A percentile compares a stretch with the other conserved stretches of the same genome.
Conservation (phyloP, 441 rosid species). For the Aquilaria agallochum region DNA sequence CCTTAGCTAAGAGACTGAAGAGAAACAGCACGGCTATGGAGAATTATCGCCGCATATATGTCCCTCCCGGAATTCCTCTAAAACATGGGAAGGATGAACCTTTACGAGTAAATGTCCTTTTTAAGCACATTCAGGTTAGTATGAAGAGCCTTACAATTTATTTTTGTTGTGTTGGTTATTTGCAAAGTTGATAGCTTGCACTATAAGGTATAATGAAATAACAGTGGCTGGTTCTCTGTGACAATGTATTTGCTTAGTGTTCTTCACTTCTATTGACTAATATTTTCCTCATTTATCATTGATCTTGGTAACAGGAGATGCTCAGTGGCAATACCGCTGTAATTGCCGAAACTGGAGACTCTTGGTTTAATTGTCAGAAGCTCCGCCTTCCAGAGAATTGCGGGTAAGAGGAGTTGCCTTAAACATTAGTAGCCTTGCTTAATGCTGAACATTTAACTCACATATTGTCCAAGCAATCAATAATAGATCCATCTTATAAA, state of each 20-base stretch:
- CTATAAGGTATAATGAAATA: neutral
- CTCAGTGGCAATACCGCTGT: constrained; percentile 46
- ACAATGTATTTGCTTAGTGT: neutral
- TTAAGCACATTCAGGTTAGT: constrained; percentile 67
- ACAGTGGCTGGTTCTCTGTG: neutral
- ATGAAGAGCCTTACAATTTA: neutral
- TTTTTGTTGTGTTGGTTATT: neutral
- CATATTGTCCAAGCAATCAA: neutral
- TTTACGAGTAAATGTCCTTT: constrained; percentile 58
- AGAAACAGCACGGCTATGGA: constrained; percentile 54
- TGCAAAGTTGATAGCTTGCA: neutral
- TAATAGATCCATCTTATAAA: constrained; percentile 6
- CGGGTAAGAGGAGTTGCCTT: constrained; percentile 37
- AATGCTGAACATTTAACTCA: neutral
- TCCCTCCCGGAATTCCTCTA: constrained; percentile 56
- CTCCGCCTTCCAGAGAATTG: constrained; percentile 66
- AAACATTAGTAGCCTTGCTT: neutral
- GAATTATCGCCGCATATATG: constrained; percentile 53
- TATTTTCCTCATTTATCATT: constrained; percentile 1
- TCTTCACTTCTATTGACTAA: neutral
- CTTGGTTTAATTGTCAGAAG: constrained; percentile 79
- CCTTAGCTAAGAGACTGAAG: constrained; percentile 52
- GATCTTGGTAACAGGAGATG: constrained; percentile 35
- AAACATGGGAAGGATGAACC: constrained; percentile 44
- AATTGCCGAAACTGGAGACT: constrained; percentile 76